Percentiles rank a stretch among this genome's conserved stretches.
Evolutionary conservation across 1,139 yeast genomes (phyloP).

Genomic region (Saccharomyces hybrid): DNA sequence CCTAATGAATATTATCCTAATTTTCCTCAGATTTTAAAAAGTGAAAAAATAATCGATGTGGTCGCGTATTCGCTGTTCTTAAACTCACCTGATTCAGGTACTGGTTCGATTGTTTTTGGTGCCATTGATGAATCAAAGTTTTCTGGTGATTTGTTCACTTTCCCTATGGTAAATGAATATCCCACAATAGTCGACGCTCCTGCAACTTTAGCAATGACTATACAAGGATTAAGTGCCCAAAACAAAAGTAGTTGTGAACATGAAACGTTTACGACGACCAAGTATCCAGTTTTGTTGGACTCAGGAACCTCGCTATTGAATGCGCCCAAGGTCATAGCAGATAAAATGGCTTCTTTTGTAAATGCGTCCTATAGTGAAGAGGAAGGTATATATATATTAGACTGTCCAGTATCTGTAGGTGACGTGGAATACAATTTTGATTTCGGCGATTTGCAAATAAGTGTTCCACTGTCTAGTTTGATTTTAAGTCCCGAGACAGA

Average conservation of each 20-base stretch:
- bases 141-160: conserved; percentile 37
- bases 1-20: conserved; percentile 39
- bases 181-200: conserved; percentile 22
- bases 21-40: conserved; percentile 48
- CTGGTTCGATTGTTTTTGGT: conserved; percentile 46
- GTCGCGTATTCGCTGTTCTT: conserved; percentile 48
- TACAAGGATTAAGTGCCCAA: conserved; percentile 35
- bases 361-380: conserved; percentile 35
- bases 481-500: conserved; percentile 17
- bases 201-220: conserved; percentile 39
- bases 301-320: conserved; percentile 61
- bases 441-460: conserved; percentile 47
- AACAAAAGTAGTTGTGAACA: conserved; percentile 28
- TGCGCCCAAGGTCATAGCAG: conserved; percentile 40
- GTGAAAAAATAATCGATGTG: conserved; percentile 43
- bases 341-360: conserved; percentile 34
- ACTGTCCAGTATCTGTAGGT: conserved; percentile 25
- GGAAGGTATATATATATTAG: conserved; percentile 33
- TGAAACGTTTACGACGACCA: conserved; percentile 22
- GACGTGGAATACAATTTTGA: conserved; percentile 33
- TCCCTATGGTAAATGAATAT: conserved; percentile 38
- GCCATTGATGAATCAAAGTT: conserved; percentile 46
- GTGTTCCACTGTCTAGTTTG: conserved; percentile 41
- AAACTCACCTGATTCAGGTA: conserved; percentile 31
- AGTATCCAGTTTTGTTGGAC: conserved; percentile 48